Evolutionary conservation across 2,329 filamentous ascomycete genomes (phyloP).

Genomic region (Colletotrichum aenigma): DNA sequence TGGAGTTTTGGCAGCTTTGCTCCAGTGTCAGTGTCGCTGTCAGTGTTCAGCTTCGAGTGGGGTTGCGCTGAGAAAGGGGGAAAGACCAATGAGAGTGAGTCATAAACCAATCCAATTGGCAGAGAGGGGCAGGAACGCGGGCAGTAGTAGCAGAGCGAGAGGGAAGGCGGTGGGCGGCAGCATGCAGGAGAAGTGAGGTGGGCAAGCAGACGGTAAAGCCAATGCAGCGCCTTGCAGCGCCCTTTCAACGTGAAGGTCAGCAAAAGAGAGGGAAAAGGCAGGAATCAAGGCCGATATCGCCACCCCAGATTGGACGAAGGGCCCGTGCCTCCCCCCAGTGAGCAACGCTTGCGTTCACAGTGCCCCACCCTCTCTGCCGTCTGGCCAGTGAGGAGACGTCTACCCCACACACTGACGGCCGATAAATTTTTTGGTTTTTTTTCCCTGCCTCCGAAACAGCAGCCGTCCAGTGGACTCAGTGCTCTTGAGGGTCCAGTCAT

Average conservation of each 20-base stretch:
- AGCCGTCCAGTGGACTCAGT: not conserved
- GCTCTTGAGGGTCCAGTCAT: not conserved
- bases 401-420: conserved; percentile 17
- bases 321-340: not conserved
- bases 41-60: not conserved
- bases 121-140: not conserved
- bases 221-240: not conserved
- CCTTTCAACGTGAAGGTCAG: not conserved
- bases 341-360: conserved; percentile 1
- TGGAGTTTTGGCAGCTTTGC: not conserved
- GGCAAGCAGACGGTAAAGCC: not conserved
- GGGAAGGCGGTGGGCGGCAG: not conserved
- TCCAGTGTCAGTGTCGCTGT: not conserved
- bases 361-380: not conserved
- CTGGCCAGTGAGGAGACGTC: not conserved
- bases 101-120: not conserved
- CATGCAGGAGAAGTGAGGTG: not conserved
- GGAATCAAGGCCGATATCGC: conserved; percentile 14
- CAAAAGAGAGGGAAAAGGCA: not conserved
- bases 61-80: not conserved
- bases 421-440: conserved; percentile 18
- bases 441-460: conserved; percentile 12
- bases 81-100: not conserved
- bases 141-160: not conserved
- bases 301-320: conserved; percentile 12